Percentiles rank a stretch among this genome's conserved stretches.
Evolutionary conservation across 2,329 filamentous ascomycete species (phyloP).

Genomic region (Fusarium equiseti): DNA sequence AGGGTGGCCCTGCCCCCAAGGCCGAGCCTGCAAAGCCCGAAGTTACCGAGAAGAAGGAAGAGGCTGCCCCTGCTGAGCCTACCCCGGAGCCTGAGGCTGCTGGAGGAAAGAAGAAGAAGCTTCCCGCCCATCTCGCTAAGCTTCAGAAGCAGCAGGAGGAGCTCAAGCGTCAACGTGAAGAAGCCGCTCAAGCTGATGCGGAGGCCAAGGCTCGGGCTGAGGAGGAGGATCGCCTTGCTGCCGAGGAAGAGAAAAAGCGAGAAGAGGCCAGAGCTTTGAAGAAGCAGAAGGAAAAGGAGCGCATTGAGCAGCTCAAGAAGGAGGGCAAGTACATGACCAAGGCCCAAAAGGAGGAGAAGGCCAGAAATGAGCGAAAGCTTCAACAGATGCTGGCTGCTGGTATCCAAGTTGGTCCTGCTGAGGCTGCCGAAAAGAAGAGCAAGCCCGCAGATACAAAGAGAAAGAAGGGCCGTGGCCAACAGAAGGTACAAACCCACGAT

Average conservation of each 20-base stretch:
- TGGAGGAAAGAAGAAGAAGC: conserved; percentile 85
- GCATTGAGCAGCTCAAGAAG: conserved; percentile 87
- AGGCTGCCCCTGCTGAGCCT: conserved; percentile 60
- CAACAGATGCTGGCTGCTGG: conserved; percentile 87
- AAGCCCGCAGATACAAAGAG: conserved; percentile 84
- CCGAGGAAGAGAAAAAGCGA: conserved; percentile 75
- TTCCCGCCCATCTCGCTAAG: conserved; percentile 78
- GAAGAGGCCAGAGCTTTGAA: conserved; percentile 81
- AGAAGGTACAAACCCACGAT: conserved; percentile 59
- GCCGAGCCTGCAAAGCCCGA: conserved; percentile 45
- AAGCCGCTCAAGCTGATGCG: conserved; percentile 69
- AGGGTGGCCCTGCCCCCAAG: conserved; percentile 59
- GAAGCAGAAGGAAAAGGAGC: conserved; percentile 89
- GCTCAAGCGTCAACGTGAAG: conserved; percentile 73
- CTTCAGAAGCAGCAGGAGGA: conserved; percentile 89
- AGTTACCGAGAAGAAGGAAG: conserved; percentile 71
- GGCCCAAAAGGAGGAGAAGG: conserved; percentile 85
- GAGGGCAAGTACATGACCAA: conserved; percentile 90
- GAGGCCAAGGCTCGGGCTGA: conserved; percentile 75
- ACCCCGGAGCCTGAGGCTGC: conserved; percentile 51
- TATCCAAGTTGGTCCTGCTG: conserved; percentile 75
- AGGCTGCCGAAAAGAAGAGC: conserved; percentile 76
- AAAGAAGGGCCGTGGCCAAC: conserved; percentile 72
- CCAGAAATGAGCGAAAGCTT: conserved; percentile 80
- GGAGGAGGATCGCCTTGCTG: conserved; percentile 72